Conservation (phyloP, 2,329 filamentous ascomycete species). For the Escovopsis weberi region DNA sequence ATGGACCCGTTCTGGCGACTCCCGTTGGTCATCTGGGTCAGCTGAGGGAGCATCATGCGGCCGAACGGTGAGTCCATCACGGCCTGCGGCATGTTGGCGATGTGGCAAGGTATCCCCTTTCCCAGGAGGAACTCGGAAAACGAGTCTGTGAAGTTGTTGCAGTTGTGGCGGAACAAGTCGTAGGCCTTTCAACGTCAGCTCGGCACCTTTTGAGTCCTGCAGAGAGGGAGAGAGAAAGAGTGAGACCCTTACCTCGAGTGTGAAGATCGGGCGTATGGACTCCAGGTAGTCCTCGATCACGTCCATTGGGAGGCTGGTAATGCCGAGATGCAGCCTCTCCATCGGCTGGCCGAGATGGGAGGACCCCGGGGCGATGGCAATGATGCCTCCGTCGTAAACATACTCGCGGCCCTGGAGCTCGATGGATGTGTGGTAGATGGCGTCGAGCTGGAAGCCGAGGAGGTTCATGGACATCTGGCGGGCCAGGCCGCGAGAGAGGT, state of each 20-base stretch:
- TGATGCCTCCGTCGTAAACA: slow-evolving; percentile 77
- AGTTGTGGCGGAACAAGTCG: slow-evolving; percentile 82
- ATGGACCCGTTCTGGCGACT: slow-evolving; percentile 36
- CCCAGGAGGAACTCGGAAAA: slow-evolving; percentile 81
- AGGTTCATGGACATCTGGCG: slow-evolving; percentile 38
- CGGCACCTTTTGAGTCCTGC: no score
- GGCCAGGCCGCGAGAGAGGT: slow-evolving; percentile 51
- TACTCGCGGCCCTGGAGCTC: slow-evolving; percentile 78
- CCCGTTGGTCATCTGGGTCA: slow-evolving; percentile 36
- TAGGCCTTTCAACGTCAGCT: slow-evolving; percentile 45
- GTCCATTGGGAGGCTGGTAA: slow-evolving; percentile 63
- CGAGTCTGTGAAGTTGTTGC: slow-evolving; percentile 95
- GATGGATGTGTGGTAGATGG: slow-evolving; percentile 88
- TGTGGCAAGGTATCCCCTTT: slow-evolving; percentile 75
- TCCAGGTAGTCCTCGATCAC: slow-evolving; percentile 79
- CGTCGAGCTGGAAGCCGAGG: slow-evolving; percentile 57
- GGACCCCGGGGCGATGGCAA: slow-evolving; percentile 62
- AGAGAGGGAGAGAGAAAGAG: no score
- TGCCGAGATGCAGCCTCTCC: slow-evolving; percentile 59
- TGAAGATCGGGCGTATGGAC: slow-evolving; percentile 70
- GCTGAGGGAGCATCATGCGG: slow-evolving; percentile 68
- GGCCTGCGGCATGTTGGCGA: slow-evolving; percentile 68
- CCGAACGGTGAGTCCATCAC: slow-evolving; percentile 81
- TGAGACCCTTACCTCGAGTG: slow-evolving; percentile 44
- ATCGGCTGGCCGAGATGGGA: slow-evolving; percentile 82